Percentiles rank a stretch among this genome's conserved stretches.
Conservation (phyloP, 345 rosid genomes). For the Euphorbia lathyris region DNA sequence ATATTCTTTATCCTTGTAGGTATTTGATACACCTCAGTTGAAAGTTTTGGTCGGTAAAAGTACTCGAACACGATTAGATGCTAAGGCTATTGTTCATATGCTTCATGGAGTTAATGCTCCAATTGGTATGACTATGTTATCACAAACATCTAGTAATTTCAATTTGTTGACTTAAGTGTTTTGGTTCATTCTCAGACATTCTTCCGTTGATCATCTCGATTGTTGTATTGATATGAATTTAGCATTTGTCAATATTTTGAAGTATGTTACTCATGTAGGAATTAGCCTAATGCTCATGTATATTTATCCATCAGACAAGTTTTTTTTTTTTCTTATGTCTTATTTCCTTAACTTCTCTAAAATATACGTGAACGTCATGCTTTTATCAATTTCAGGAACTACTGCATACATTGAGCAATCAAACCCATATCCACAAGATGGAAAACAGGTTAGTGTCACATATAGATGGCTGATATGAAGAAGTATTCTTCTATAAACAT, state of each 20-base stretch:
- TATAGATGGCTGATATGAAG: not conserved
- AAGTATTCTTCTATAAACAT: not conserved
- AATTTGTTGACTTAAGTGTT: not conserved
- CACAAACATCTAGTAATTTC: not conserved
- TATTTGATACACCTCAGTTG: constrained; percentile 75
- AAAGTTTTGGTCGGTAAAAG: constrained; percentile 63
- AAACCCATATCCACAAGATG: constrained; percentile 70
- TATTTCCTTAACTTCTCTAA: not conserved
- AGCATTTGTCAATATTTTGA: constrained; percentile 3
- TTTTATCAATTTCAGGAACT: constrained; percentile 47
- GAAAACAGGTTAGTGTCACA: constrained; percentile 57
- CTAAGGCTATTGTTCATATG: constrained; percentile 67
- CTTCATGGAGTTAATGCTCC: constrained; percentile 67
- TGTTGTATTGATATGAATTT: not conserved
- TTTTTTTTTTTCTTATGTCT: not conserved
- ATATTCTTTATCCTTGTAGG: constrained; percentile 38
- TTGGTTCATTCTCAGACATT: not conserved
- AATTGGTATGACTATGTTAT: constrained; percentile 38
- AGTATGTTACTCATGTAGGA: not conserved
- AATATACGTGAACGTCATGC: not conserved
- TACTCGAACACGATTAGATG: constrained; percentile 74
- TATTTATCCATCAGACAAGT: not conserved
- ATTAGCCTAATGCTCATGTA: not conserved
- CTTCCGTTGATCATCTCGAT: not conserved
- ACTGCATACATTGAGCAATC: constrained; percentile 70